Conservation (phyloP, 179 eudicot genomes). For the Heliamphora pulchella region DNA sequence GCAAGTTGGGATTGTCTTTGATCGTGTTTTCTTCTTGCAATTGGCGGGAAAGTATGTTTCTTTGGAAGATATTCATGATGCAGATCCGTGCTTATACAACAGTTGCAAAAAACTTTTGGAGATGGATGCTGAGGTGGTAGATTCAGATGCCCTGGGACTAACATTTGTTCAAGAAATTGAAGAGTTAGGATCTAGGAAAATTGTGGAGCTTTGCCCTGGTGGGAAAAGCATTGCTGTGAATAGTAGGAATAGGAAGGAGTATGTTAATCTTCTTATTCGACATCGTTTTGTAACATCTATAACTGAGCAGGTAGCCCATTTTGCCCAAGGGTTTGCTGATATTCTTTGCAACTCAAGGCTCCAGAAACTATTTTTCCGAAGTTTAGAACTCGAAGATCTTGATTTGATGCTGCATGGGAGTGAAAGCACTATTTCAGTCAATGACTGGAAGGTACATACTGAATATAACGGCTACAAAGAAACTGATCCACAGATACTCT, state of each 20-base stretch:
- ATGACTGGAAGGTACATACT: constrained; percentile 91
- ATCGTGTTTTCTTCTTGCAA: constrained; percentile 68
- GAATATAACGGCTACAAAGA: constrained; percentile 65
- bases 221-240: constrained; percentile 53
- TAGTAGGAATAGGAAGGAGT: constrained; percentile 62
- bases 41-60: constrained; percentile 53
- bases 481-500: constrained; percentile 65
- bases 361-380: constrained; percentile 41
- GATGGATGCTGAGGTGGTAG: constrained; percentile 73
- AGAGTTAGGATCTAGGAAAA: constrained; percentile 62
- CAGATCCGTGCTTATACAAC: constrained; percentile 74
- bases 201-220: constrained; percentile 67
- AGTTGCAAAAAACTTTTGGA: constrained; percentile 88
- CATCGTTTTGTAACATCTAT: constrained; percentile 63
- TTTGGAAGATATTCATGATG: constrained; percentile 71
- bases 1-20: constrained; percentile 78
- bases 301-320: constrained; percentile 50
- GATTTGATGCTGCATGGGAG: constrained; percentile 82
- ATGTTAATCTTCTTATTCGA: constrained; percentile 60
- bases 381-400: constrained; percentile 73
- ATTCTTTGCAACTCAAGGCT: constrained; percentile 34
- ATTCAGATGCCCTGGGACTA: constrained; percentile 75
- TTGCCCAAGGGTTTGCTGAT: constrained; percentile 72
- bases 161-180: constrained; percentile 79
- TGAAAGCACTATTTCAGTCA: constrained; percentile 52